Conservation (phyloP, 164 flowering plant genomes). For the Magnolia changhungtana region DNA sequence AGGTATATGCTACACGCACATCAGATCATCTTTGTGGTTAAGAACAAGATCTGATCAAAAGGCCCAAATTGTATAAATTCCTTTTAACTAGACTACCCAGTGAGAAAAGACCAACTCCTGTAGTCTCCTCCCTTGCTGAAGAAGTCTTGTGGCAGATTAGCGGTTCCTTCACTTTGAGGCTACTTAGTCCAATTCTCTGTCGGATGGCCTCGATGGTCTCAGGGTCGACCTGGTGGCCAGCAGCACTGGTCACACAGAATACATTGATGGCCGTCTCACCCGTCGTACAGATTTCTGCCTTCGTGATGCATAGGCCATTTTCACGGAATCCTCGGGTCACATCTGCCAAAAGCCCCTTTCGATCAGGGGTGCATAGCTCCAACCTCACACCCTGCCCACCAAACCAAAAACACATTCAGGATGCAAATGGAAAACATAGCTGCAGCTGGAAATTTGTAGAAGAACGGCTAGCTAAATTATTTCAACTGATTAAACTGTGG, state of each 20-base stretch:
- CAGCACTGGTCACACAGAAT: conserved; percentile 71
- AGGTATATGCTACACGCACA: conserved; percentile 17
- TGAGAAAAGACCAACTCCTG: conserved; percentile 63
- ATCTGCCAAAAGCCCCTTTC: conserved; percentile 67
- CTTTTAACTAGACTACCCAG: conserved; percentile 78
- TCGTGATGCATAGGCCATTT: conserved; percentile 78
- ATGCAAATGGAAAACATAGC: not conserved
- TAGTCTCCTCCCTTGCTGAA: conserved; percentile 30
- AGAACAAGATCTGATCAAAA: conserved; percentile 70
- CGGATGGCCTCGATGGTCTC: conserved; percentile 62
- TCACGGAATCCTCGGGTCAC: conserved; percentile 91
- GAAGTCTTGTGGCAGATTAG: conserved; percentile 33
- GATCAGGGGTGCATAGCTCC: conserved; percentile 40
- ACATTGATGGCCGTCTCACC: conserved; percentile 48
- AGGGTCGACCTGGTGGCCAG: conserved; percentile 54
- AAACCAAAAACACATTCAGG: not conserved
- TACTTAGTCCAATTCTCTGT: conserved; percentile 52
- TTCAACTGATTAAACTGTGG: too few species aligned
- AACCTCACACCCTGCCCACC: conserved; percentile 27
- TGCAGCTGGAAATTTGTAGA: not conserved
- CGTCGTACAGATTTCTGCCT: conserved; percentile 80
- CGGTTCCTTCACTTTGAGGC: conserved; percentile 72
- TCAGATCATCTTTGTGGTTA: conserved; percentile 10
- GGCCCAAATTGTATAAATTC: conserved; percentile 81
- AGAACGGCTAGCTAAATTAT: too few species aligned